Conservation (phyloP, 345 rosid species). For the Euphorbia tirucalli region DNA sequence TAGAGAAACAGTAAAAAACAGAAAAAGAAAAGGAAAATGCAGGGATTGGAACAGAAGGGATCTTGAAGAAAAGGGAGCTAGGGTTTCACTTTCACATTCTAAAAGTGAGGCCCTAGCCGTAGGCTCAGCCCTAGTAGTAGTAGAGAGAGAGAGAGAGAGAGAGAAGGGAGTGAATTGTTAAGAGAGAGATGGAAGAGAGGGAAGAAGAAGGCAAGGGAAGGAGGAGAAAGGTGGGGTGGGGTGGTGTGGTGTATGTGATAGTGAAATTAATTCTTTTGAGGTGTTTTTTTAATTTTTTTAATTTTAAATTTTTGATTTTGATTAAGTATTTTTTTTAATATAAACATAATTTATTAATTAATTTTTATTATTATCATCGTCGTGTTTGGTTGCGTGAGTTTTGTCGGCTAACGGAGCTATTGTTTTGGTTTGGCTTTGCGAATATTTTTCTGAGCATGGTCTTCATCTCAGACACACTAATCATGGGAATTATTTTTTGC, state of each 20-base stretch:
- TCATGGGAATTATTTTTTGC: too few relatives aligned
- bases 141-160: neutral
- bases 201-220: neutral
- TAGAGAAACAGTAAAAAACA: neutral
- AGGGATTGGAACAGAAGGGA: neutral
- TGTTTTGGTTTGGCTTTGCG: conserved; percentile 13
- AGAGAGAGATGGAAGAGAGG: neutral
- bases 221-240: neutral
- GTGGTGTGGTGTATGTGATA: neutral
- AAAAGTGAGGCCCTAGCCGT: conserved; percentile 11
- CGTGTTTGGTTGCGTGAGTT: conserved; percentile 23
- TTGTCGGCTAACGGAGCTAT: conserved; percentile 34
- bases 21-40: neutral
- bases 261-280: neutral
- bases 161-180: neutral
- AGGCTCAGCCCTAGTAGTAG: neutral
- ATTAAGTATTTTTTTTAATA: too few relatives aligned
- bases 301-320: neutral
- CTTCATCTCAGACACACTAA: neutral
- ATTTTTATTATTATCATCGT: conserved; percentile 11
- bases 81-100: conserved; percentile 27
- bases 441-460: neutral
- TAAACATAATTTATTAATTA: neutral
- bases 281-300: conserved; percentile 17
- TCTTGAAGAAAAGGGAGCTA: conserved; percentile 11